Conservation (phyloP, 345 rosid genomes). For the thale cress (Arabidopsis thaliana) region DNA sequence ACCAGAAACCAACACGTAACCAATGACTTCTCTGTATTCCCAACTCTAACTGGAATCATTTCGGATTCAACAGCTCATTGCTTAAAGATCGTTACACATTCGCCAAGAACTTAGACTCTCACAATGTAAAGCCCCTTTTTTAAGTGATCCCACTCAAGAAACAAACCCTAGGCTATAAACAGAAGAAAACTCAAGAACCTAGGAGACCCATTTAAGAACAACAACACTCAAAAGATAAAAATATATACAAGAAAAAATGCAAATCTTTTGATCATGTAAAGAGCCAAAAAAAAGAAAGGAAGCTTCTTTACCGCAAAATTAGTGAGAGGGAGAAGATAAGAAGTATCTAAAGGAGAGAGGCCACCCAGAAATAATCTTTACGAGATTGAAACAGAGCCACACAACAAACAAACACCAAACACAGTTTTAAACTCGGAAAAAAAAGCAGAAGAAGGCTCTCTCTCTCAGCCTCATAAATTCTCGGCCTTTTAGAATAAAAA, state of each 20-base stretch:
- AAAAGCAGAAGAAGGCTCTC: slow-evolving; percentile 38
- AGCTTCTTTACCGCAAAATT: slow-evolving; percentile 41
- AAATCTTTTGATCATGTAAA: slow-evolving; percentile 30
- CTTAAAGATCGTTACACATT: slow-evolving; percentile 20
- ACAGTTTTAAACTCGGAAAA: slow-evolving; percentile 39
- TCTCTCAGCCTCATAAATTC: slow-evolving; percentile 65
- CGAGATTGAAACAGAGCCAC: slow-evolving; percentile 70
- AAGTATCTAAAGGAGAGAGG: slow-evolving; percentile 42
- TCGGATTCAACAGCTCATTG: slow-evolving; percentile 55
- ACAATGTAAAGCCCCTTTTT: slow-evolving; percentile 26
- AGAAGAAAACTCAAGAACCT: slow-evolving; percentile 28
- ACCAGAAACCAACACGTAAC: slow-evolving; percentile 49
- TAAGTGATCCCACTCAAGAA: slow-evolving; percentile 28
- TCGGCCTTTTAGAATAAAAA: slow-evolving; percentile 39
- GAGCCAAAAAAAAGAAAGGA: slow-evolving; percentile 32
- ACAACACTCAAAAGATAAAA: slow-evolving; percentile 32
- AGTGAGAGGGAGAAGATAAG: slow-evolving; percentile 40
- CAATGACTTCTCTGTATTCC: slow-evolving; percentile 52
- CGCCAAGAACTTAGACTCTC: slow-evolving; percentile 26
- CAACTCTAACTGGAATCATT: slow-evolving; percentile 52
- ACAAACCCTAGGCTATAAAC: slow-evolving; percentile 21
- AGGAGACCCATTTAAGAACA: slow-evolving; percentile 29
- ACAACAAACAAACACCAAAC: slow-evolving; percentile 43
- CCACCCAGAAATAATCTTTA: slow-evolving; percentile 57
- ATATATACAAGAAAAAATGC: slow-evolving; percentile 23